phyloP scores from a whole-genome alignment of 1,284 basidiomycete species.

The Naganishia sp. region DNA sequence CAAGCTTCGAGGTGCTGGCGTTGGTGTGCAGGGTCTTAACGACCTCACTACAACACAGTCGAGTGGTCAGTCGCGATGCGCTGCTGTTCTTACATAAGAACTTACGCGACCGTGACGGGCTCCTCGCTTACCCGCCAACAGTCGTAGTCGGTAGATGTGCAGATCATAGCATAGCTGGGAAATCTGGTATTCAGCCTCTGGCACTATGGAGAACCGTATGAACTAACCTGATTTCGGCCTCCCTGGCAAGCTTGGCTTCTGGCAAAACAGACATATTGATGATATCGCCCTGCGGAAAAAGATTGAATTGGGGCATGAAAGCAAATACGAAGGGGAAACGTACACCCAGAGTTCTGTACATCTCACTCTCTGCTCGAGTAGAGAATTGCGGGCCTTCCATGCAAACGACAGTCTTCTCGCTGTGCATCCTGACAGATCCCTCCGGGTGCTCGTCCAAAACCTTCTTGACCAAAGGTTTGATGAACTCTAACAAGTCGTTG shows the following conservation, averaged over 20 bases:
- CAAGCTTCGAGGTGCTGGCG: slow-evolving; percentile 72
- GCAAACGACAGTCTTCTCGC: slow-evolving; percentile 82
- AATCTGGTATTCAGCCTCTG: slow-evolving; percentile 17
- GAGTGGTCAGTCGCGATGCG: neutral
- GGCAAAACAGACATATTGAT: slow-evolving; percentile 95
- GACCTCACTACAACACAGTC: slow-evolving; percentile 56
- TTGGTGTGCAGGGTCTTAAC: slow-evolving; percentile 84
- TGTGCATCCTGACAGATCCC: slow-evolving; percentile 68
- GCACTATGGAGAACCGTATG: slow-evolving; percentile 3
- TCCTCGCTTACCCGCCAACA: slow-evolving; percentile 79
- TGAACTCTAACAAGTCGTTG: slow-evolving; percentile 65
- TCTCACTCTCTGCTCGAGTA: slow-evolving; percentile 88
- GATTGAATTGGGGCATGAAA: neutral
- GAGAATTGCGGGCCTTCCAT: slow-evolving; percentile 91
- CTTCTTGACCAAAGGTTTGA: slow-evolving; percentile 66
- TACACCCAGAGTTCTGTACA: slow-evolving; percentile 56
- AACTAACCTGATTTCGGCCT: slow-evolving; percentile 86
- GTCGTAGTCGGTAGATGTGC: slow-evolving; percentile 88
- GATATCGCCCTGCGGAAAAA: slow-evolving; percentile 64
- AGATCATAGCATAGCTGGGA: slow-evolving; percentile 57
- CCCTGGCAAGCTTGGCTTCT: slow-evolving; percentile 91
- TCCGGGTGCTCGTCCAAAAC: slow-evolving; percentile 62
- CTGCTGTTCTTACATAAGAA: neutral
- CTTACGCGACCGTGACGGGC: slow-evolving; percentile 79
- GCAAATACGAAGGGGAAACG: neutral